phyloP scores from a whole-genome alignment of 2,329 filamentous ascomycete genomes.

The Macrophomina pseudophaseolina region DNA sequence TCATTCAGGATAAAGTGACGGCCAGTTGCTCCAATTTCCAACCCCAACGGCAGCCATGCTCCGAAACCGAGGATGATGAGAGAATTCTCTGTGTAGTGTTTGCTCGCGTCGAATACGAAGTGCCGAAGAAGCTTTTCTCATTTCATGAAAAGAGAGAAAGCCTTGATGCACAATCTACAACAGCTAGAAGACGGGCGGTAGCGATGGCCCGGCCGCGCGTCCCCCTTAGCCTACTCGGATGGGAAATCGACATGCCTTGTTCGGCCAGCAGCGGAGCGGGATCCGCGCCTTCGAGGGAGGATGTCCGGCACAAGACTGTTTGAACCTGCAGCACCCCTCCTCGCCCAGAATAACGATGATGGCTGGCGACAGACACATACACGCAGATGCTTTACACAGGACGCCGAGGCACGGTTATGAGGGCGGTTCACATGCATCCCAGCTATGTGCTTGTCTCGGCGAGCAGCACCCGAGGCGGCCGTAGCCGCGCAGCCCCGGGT shows the following conservation, averaged over 20 bases:
- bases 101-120: constrained; percentile 1
- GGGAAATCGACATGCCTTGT: background rate
- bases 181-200: background rate
- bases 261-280: background rate
- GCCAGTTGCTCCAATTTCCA: no score
- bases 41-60: background rate
- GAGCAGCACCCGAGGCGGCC: constrained; percentile 12
- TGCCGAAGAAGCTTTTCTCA: no score
- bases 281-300: no score
- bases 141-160: background rate
- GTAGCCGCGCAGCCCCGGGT: constrained; percentile 5
- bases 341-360: background rate
- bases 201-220: background rate
- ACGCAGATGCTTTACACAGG: background rate
- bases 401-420: background rate
- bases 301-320: background rate
- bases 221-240: background rate
- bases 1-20: no score
- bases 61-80: background rate
- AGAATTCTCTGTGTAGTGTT: no score
- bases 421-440: constrained; percentile 15
- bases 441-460: background rate
- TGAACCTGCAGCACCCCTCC: background rate
- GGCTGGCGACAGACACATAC: background rate
- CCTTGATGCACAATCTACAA: background rate